Evolutionary conservation across 805 yeast species (phyloP).

Genomic region (Starmerella vaccinii): DNA sequence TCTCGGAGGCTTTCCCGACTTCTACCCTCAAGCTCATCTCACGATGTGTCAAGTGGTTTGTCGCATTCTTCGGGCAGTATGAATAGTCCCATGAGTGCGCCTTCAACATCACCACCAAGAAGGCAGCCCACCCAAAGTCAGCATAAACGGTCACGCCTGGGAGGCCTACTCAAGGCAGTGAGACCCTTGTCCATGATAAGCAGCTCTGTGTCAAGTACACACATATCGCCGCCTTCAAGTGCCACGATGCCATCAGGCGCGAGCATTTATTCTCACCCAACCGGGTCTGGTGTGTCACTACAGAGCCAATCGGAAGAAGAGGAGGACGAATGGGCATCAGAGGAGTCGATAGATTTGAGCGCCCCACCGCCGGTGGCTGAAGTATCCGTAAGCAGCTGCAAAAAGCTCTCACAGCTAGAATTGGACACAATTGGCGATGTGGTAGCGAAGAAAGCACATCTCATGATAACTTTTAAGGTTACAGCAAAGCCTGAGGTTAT

Average conservation of each 20-base stretch:
- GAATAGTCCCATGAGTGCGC: background rate
- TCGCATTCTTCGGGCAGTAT: background rate
- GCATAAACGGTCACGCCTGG: slow-evolving; percentile 30
- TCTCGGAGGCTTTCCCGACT: slow-evolving; percentile 17
- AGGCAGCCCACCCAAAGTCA: slow-evolving; percentile 4
- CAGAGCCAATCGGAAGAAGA: slow-evolving; percentile 6
- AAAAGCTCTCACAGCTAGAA: background rate
- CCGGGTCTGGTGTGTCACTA: slow-evolving; percentile 5
- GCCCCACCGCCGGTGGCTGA: background rate
- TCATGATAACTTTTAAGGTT: background rate
- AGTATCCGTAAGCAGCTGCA: slow-evolving; percentile 9
- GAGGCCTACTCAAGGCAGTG: slow-evolving; percentile 34
- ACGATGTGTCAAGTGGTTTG: slow-evolving; percentile 9
- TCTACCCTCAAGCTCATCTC: slow-evolving; percentile 12
- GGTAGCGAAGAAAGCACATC: background rate
- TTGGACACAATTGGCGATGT: slow-evolving; percentile 1
- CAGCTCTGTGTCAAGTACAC: slow-evolving; percentile 1
- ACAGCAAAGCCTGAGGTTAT: slow-evolving; percentile 13
- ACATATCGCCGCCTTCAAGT: background rate
- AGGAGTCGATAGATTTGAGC: slow-evolving; percentile 7
- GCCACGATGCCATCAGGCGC: background rate
- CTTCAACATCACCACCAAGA: slow-evolving; percentile 1
- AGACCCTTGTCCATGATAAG: slow-evolving; percentile 32
- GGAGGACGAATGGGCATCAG: slow-evolving; percentile 9
- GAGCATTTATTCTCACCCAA: slow-evolving; percentile 2